Base-by-base conservation (phyloP, 345 rosid species). In the Erucastrum elatum region DNA sequence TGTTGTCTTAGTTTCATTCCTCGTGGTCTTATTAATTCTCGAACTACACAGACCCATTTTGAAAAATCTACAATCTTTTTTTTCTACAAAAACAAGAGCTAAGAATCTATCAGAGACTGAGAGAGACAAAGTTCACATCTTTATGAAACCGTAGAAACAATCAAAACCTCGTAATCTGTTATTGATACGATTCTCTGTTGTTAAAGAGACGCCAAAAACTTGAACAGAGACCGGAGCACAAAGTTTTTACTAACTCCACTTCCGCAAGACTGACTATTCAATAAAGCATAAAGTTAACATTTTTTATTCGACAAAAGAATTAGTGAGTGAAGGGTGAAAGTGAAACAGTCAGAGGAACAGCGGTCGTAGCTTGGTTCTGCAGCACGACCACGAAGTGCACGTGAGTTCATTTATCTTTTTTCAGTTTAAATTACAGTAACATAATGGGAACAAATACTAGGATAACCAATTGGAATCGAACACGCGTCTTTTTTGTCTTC, bases 21-120 rank as follows among this genome's bases (percentile, higher is more conserved):
- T 83, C 26, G 81, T 76, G 29, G 75, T 61, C 80, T 72, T 72
- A 75, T 82, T 85, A 29, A 41, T 65, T 67, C 5, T 72, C 8
- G 94, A 90, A 82, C 79, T 81, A 82, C 94, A 92, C 82, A 89
- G 83, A 74, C 97, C 97, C 97, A 92, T 79, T 72, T 35, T 49
- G 59, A 41, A 1, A 51, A 70, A 49, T 34, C 16, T 29, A 63
- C 25, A 72, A 61, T 26, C 46, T 62, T 41, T 41, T 41, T 41
- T 9, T 41, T 39, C 10, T 11, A 3, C 2, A 3, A 16, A 9
- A 37, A 77, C 37, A 5, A 16, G 59, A 61, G 62, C 7, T 15
- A 9, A 60, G 56, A 72, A 72, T 66, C 69, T 46, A 80, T 59
- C 4, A 30, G 8, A 74, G 59, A 63, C 29, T 30, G n/a, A 39